Base-by-base conservation (phyloP, 2,329 filamentous ascomycete genomes). In the Fusarium sp. region DNA sequence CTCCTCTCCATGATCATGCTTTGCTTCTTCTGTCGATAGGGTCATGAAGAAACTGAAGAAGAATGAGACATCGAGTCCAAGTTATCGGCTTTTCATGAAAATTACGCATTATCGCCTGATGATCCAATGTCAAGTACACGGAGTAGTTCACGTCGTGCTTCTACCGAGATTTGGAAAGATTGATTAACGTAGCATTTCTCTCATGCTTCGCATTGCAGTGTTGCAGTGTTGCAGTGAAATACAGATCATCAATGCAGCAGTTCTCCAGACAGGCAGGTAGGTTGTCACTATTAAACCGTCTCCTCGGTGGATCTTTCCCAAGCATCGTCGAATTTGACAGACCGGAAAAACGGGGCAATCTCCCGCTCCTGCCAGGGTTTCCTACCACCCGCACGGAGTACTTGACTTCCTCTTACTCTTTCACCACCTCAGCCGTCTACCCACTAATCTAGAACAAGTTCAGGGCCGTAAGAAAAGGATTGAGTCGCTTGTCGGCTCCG, bases 301-400 rank as follows among this genome's bases (percentile, higher is more conserved):
- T 37, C 37, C 35, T 33, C 19, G 46, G 47, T 62, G 40, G 56
- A 47, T 53, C 39, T 37, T 46, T 48, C 33, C 37, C 45, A 50
- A 45, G 55, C 51, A 61, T 60, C 63, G 57, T 71, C 68, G 62
- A 61, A 23, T 35, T 45, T 64, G 40, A 44, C 53, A 49, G 55
- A 6, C n/a, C 39, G 46, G 49, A 43, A 58, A 64, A 64, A 60
- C 32, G 68, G 70, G 53, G 58, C 47, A 54, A 23, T 53, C 43
- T 56, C 56, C 62, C 48, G 57, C 45, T 54, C 52, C 62, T 45
- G 57, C 65, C 66, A 44, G 66, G 58, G 48, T 37, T 33, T 68
- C 63, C 23, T 23, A 23, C 23, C 7, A 23, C 23, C 23, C 23
- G 23, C 6, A 23, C 23, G 23, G 23, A 23, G 7, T 35, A 48